phyloP scores from a whole-genome alignment of 768 basidiomycete genomes.

The Agrocybe praecox region DNA sequence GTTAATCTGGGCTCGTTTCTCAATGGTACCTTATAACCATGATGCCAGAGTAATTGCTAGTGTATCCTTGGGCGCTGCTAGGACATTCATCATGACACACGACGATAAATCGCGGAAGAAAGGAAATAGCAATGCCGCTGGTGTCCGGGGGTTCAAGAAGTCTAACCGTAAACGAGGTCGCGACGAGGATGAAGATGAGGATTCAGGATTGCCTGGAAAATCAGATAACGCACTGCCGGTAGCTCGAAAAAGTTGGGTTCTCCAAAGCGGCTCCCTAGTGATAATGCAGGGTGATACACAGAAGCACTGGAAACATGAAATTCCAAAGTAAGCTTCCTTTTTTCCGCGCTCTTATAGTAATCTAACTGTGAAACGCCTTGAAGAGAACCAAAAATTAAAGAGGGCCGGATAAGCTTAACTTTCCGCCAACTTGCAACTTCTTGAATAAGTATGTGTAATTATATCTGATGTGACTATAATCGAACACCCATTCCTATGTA shows the following conservation, averaged over 20 bases:
- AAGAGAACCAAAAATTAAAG: slow-evolving; percentile 29
- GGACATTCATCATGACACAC: slow-evolving; percentile 31
- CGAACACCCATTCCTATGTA: too few species aligned
- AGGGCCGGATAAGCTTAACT: slow-evolving; percentile 32
- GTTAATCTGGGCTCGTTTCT: background rate
- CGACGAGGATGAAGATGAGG: background rate
- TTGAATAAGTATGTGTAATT: background rate
- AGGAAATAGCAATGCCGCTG: background rate
- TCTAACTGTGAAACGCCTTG: background rate
- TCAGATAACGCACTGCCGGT: background rate
- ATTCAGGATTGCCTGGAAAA: background rate
- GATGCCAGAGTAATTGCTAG: slow-evolving; percentile 29
- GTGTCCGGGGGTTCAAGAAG: background rate
- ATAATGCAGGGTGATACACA: slow-evolving; percentile 36
- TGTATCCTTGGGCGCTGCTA: slow-evolving; percentile 28
- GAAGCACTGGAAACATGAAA: slow-evolving; percentile 33
- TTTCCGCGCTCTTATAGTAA: background rate
- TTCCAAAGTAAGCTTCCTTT: slow-evolving; percentile 25
- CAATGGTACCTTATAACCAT: background rate
- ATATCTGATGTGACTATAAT: too few species aligned
- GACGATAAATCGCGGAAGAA: slow-evolving; percentile 6
- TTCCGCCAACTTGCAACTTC: slow-evolving; percentile 26
- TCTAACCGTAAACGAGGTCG: background rate
- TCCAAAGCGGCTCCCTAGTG: slow-evolving; percentile 27
- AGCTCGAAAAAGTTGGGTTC: slow-evolving; percentile 22